Evolutionary conservation across 768 basidiomycete species (phyloP), one percentile per base, ranked within the genome.

Genomic region (Trametes elegans): DNA sequence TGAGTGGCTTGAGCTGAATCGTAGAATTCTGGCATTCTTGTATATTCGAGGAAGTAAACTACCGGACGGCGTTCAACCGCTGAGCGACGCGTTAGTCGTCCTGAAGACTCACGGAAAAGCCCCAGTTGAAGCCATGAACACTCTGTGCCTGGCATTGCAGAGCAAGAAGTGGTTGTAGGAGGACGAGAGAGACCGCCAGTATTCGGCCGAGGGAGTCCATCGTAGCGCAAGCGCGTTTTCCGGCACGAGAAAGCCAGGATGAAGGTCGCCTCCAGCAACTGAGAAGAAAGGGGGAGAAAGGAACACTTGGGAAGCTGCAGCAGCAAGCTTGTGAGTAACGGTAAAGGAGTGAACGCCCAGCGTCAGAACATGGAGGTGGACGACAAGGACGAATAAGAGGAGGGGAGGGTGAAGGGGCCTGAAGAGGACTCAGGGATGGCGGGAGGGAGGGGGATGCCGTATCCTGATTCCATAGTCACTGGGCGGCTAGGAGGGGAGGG

Each of bases 41-140:
- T 18, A 62, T 50, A 34, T 39, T 34, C 21, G 32, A 21, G 19
- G 39, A 45, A 34, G 21, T 21, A 26, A 31, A 39, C 42, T 43
- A 13, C 19, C 9, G 5, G 14, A 29, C 18, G n/a, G 11, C 24
- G 13, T 19, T n/a, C 41, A 34, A 19, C 31, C 18, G n/a, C 3
- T n/a, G 11, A 13, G 18, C 21, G 18, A 23, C 11, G 40, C 16
- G 9, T 18, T 27, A 23, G 16, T 2, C 21, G 19, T 21, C 19
- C 18, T 43, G 28, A 14, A 29, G 18, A 42, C 44, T 36, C 9
- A 43, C 35, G 16, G 31, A 2, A n/a, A 59, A 59, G 29, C 43
- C 53, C 58, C 58, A 59, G 49, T 59, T 59, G 49, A 75, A 74
- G 26, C 60, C 43, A 56, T 62, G 64, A 9, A 35, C 21, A 18